Evolutionary conservation across 306 rosid genomes (phyloP).

Genomic region (Vachellia pachyceras): DNA sequence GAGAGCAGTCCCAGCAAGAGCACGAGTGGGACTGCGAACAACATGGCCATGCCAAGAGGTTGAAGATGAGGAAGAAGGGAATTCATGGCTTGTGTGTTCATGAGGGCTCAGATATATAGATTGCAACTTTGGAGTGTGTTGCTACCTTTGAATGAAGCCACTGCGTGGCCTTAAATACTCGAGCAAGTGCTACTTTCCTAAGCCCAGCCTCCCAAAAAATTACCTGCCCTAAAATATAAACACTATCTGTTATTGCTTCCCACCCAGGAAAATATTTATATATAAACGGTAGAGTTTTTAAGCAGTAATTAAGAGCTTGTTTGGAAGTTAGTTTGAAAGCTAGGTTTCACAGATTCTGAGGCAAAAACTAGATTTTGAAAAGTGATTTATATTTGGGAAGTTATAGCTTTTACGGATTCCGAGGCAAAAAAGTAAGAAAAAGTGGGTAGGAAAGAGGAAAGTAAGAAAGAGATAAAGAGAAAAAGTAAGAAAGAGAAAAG

Average conservation of each 20-base stretch:
- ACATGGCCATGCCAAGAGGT: conserved; percentile 31
- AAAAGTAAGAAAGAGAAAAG: too few relatives aligned
- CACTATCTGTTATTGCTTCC: background rate
- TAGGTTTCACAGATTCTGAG: too few relatives aligned
- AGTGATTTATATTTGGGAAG: too few relatives aligned
- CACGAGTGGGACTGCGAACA: conserved; percentile 42
- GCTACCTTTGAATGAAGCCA: conserved; percentile 37
- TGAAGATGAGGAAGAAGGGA: conserved; percentile 35
- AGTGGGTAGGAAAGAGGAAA: too few relatives aligned
- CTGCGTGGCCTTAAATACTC: conserved; percentile 45
- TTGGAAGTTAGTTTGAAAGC: too few relatives aligned
- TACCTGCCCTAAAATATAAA: background rate
- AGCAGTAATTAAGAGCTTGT: too few relatives aligned
- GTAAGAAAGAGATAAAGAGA: too few relatives aligned
- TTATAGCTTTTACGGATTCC: too few relatives aligned
- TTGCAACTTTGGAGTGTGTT: conserved; percentile 49
- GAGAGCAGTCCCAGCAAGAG: conserved; percentile 39
- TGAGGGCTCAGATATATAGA: background rate
- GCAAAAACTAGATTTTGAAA: too few relatives aligned
- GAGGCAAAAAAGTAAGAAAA: too few relatives aligned
- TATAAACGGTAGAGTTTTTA: too few relatives aligned
- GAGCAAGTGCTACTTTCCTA: background rate
- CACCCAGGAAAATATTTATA: background rate
- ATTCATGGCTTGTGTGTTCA: conserved; percentile 37
- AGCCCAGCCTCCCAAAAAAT: background rate